Evolutionary conservation across 2,329 filamentous ascomycete genomes (phyloP).

Genomic region (Colletotrichum somersetense): DNA sequence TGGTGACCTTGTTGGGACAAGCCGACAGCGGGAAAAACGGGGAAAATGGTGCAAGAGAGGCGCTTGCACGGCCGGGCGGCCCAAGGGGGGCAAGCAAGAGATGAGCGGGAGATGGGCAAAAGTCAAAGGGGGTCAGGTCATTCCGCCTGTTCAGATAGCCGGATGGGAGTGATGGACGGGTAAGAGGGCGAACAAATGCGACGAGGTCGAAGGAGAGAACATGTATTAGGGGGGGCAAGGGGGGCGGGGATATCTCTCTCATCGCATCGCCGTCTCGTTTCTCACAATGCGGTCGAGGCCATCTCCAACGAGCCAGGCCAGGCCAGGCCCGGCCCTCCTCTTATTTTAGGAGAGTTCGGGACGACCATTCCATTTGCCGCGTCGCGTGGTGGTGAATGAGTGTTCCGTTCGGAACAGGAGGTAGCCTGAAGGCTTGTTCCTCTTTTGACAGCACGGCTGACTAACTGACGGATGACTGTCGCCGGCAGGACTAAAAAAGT

Average conservation of each 20-base stretch:
- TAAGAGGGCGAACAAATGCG: not conserved
- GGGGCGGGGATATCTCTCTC: not conserved
- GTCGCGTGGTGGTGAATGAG: not conserved
- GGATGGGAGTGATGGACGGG: not conserved
- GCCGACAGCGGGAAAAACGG: not conserved
- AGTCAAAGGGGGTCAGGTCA: not conserved
- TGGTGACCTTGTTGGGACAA: conserved; percentile 36
- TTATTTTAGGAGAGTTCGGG: conserved; percentile 30
- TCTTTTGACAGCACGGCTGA: not conserved
- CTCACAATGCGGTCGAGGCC: not conserved
- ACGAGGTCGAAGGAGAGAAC: not conserved
- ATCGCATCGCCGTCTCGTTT: conserved; percentile 6
- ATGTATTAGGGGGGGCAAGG: not conserved
- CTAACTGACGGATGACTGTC: not conserved
- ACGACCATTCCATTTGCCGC: conserved; percentile 30
- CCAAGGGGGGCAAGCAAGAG: not conserved
- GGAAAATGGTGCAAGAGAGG: not conserved
- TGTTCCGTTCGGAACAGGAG: not conserved
- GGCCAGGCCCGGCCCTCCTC: no score
- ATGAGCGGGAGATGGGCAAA: conserved; percentile 24
- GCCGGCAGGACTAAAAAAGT: not conserved
- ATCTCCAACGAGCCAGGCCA: not conserved
- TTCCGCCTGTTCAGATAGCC: not conserved
- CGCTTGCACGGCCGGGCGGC: conserved; percentile 13
- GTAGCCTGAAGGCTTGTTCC: not conserved